These are phyloP conservation scores for Cladosporium halotolerans DNA, from an alignment of 2,329 filamentous ascomycete species.

Conservation along the genomic window DNA sequence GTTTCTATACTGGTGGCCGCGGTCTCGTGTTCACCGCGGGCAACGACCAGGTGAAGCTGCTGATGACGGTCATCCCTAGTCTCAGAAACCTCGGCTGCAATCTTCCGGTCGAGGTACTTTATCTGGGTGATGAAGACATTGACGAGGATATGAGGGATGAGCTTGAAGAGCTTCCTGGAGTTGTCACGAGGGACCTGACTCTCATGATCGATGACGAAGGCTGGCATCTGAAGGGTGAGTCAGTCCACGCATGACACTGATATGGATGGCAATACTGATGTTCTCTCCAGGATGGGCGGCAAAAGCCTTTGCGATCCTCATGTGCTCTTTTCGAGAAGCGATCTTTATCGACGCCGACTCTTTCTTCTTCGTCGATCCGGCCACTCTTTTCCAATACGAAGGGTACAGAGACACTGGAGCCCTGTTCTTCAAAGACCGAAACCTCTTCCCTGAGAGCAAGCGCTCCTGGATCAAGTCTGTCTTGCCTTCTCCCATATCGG, in stretches of 20 bases:
- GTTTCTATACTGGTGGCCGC: slow-evolving; percentile 37
- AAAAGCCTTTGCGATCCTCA: slow-evolving; percentile 43
- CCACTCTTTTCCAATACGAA: slow-evolving; percentile 38
- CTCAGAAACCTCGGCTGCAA: slow-evolving; percentile 34
- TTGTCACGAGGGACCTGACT: slow-evolving; percentile 40
- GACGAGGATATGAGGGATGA: slow-evolving; percentile 37
- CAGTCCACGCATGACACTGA: neutral
- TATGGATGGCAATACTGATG: neutral
- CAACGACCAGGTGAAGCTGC: slow-evolving; percentile 38
- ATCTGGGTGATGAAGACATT: slow-evolving; percentile 40
- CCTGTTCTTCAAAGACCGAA: slow-evolving; percentile 43
- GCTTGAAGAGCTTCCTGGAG: slow-evolving; percentile 38
- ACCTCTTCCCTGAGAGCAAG: slow-evolving; percentile 36
- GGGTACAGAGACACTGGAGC: slow-evolving; percentile 38
- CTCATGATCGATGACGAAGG: slow-evolving; percentile 41
- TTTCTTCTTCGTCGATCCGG: slow-evolving; percentile 40
- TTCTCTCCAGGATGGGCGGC: slow-evolving; percentile 36
- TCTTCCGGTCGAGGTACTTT: slow-evolving; percentile 37
- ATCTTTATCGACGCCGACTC: slow-evolving; percentile 44
- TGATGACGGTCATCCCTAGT: slow-evolving; percentile 39
- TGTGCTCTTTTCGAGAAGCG: slow-evolving; percentile 43
- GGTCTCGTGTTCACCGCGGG: slow-evolving; percentile 43
- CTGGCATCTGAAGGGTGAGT: slow-evolving; percentile 33
- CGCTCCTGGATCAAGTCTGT: slow-evolving; percentile 37
- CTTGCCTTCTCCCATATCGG: slow-evolving; percentile 39